Evolutionary conservation across 805 yeast species (phyloP).

Genomic region (Candida silvatica): DNA sequence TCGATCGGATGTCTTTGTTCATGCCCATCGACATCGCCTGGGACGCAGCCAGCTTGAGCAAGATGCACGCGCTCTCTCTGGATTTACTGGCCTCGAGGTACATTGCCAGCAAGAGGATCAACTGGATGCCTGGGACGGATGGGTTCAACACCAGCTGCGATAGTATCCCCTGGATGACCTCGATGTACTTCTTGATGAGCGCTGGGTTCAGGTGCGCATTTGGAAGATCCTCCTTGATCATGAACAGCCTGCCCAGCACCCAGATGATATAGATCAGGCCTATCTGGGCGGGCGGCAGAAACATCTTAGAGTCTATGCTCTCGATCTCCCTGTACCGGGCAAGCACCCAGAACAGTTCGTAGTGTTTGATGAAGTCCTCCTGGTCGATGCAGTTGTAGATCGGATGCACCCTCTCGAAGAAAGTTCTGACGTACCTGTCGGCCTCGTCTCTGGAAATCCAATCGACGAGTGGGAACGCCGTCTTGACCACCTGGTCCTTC

Average conservation of each 20-base stretch:
- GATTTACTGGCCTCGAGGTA: conserved; percentile 11
- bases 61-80: conserved; percentile 12
- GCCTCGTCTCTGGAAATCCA: conserved; percentile 3
- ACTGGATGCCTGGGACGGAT: conserved; percentile 14
- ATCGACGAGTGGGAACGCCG: too few relatives aligned
- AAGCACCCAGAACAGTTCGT: conserved; percentile 5
- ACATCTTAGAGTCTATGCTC: background rate
- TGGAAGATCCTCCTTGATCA: background rate
- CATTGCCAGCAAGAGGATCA: conserved; percentile 9
- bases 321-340: conserved; percentile 1
- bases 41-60: conserved; percentile 11
- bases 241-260: conserved; percentile 4
- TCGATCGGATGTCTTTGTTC: conserved; percentile 5
- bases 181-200: conserved; percentile 3
- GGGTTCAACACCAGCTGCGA: conserved; percentile 12
- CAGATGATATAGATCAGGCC: conserved; percentile 5
- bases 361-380: conserved; percentile 4
- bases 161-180: conserved; percentile 9
- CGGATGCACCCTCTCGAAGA: conserved; percentile 6
- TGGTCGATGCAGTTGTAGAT: conserved; percentile 5
- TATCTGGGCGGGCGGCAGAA: conserved; percentile 1
- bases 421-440: conserved; percentile 3
- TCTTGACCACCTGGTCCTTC: background rate
- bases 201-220: conserved; percentile 3
- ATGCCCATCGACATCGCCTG: conserved; percentile 15